These are phyloP conservation scores for Daldinia concentrica DNA, from an alignment of 495 filamentous ascomycete genomes.

Conservation along the genomic window DNA sequence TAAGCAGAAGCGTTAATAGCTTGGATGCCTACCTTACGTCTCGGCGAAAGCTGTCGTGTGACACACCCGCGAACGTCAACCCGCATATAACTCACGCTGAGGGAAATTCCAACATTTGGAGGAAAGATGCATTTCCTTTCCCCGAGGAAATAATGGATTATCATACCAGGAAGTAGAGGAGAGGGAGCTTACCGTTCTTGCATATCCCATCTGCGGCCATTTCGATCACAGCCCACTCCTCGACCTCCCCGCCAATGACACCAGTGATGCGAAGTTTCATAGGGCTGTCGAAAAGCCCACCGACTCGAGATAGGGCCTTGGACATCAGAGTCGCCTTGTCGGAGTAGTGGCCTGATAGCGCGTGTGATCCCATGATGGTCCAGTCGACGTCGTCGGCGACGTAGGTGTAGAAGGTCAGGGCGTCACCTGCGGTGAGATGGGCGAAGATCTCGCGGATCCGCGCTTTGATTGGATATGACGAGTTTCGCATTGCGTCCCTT, in stretches of 20 bases:
- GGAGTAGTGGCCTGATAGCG: too few species aligned
- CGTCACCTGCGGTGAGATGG: constrained; percentile 3
- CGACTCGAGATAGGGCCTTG: too few species aligned
- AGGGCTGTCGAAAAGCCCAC: not conserved
- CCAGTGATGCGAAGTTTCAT: constrained; percentile 10
- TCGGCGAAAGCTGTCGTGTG: not conserved
- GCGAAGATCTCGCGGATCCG: constrained; percentile 9
- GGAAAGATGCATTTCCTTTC: not conserved
- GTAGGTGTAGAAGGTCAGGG: not conserved
- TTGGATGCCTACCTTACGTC: not conserved
- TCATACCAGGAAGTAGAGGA: not conserved
- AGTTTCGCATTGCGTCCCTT: not conserved
- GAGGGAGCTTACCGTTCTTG: constrained; percentile 20
- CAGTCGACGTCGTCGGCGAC: constrained; percentile 18
- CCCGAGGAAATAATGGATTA: not conserved
- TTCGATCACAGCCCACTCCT: constrained; percentile 24
- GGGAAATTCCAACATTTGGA: not conserved
- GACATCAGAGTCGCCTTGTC: too few species aligned
- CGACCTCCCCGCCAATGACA: constrained; percentile 17
- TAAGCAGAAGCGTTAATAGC: not conserved
- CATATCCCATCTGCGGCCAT: constrained; percentile 10
- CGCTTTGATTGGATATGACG: constrained; percentile 7
- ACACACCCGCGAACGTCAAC: not conserved
- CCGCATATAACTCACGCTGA: not conserved
- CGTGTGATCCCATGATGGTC: constrained; percentile 3